Conservation (phyloP, 768 basidiomycete genomes). For the Tubosaeta sp. region DNA sequence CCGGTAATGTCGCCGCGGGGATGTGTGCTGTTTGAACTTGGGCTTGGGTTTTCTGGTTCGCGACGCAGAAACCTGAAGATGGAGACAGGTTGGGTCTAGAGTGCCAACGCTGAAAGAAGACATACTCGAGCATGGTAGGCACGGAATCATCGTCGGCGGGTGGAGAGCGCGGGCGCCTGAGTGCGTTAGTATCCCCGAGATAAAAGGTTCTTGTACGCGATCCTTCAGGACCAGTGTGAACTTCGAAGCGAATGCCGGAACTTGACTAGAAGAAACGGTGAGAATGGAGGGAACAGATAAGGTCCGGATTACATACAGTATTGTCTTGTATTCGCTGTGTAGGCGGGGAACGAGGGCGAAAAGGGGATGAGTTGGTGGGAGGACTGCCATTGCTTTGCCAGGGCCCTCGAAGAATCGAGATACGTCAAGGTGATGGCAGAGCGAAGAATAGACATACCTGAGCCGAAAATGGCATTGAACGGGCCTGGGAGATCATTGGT, state of each 20-base stretch:
- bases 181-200: slow-evolving; percentile 33
- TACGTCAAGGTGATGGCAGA: neutral
- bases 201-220: slow-evolving; percentile 33
- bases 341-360: slow-evolving; percentile 15
- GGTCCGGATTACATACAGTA: slow-evolving; percentile 7
- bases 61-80: slow-evolving; percentile 35
- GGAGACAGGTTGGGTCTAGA: neutral
- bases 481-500: slow-evolving; percentile 35
- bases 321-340: slow-evolving; percentile 13
- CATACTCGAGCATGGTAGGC: slow-evolving; percentile 54
- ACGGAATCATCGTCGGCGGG: slow-evolving; percentile 16
- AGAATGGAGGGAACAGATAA: neutral
- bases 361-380: neutral
- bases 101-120: slow-evolving; percentile 1
- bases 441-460: slow-evolving; percentile 9
- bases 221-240: slow-evolving; percentile 30
- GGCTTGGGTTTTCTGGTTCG: slow-evolving; percentile 4
- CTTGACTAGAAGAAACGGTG: slow-evolving; percentile 7
- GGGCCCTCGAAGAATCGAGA: slow-evolving; percentile 5
- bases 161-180: slow-evolving; percentile 19
- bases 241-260: slow-evolving; percentile 33
- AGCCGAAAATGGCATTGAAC: slow-evolving; percentile 50
- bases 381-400: neutral
- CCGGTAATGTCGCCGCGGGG: slow-evolving; percentile 46
- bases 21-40: slow-evolving; percentile 15